phyloP scores from a whole-genome alignment of 345 rosid genomes.

The Geranium brycei region DNA sequence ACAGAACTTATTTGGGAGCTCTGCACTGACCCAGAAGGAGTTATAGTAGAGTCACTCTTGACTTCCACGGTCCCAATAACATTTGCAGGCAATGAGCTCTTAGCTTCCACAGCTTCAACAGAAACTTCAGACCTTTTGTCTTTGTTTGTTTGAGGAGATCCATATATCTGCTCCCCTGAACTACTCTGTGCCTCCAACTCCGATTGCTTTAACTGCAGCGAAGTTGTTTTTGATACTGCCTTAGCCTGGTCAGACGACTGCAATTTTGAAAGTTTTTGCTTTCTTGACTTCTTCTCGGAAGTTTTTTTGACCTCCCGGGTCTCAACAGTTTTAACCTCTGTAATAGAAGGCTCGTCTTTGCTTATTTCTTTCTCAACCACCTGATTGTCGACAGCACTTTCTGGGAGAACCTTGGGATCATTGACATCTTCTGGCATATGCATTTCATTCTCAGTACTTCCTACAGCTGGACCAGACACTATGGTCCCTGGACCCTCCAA shows the following conservation, averaged over 20 bases:
- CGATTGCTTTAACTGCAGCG: constrained; percentile 32
- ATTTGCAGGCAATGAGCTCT: constrained; percentile 18
- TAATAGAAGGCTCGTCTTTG: constrained; percentile 20
- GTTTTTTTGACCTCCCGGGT: constrained; percentile 42
- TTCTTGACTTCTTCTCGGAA: constrained; percentile 75
- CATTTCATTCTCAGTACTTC: constrained; percentile 21
- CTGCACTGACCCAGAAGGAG: constrained; percentile 18
- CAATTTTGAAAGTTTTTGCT: constrained; percentile 51
- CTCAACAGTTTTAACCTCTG: constrained; percentile 41
- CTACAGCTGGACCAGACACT: constrained; percentile 13
- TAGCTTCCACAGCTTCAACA: constrained; percentile 19
- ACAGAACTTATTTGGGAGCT: constrained; percentile 24
- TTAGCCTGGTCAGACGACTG: constrained; percentile 46
- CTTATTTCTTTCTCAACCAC: constrained; percentile 24
- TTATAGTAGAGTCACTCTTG: constrained; percentile 21
- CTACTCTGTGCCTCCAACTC: constrained; percentile 22
- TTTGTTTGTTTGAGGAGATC: constrained; percentile 15
- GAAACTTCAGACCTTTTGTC: constrained; percentile 20
- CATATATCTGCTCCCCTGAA: constrained; percentile 15
- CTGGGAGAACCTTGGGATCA: constrained; percentile 18
- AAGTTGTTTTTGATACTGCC: constrained; percentile 28
- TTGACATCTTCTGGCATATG: constrained; percentile 12
- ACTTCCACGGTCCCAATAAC: constrained; percentile 25
- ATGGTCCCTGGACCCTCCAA: constrained; percentile 12
- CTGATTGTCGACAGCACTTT: constrained; percentile 12